Percentiles rank a stretch among this genome's conserved stretches.
phyloP scores from a whole-genome alignment of 2,329 filamentous ascomycete species.

The Cladophialophora carrionii region DNA sequence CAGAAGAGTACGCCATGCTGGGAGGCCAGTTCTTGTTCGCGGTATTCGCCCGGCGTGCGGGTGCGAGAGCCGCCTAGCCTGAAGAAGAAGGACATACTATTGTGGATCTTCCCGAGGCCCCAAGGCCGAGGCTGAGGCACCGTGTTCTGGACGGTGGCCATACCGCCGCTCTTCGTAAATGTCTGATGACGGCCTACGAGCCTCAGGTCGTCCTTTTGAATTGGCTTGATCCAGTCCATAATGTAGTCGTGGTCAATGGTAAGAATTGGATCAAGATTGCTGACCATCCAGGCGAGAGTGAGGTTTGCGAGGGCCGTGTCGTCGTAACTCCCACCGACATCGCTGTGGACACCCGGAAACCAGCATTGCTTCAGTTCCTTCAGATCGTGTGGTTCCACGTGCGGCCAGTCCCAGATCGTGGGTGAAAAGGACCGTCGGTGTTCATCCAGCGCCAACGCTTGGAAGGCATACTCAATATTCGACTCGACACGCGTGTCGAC shows the following conservation, averaged over 20 bases:
- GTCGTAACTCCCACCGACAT: constrained; percentile 53
- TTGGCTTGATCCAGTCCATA: constrained; percentile 27
- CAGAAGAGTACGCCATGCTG: constrained; percentile 34
- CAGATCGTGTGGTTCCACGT: constrained; percentile 38
- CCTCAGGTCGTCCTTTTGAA: constrained; percentile 17
- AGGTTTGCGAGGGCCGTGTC: constrained; percentile 56
- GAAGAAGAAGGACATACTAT: constrained; percentile 37
- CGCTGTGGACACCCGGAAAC: constrained; percentile 55
- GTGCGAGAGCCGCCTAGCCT: constrained; percentile 33
- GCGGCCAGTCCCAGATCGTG: constrained; percentile 42
- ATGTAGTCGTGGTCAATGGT: constrained; percentile 38
- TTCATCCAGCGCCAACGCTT: constrained; percentile 44
- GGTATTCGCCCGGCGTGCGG: constrained; percentile 38
- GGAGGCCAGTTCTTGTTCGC: constrained; percentile 29
- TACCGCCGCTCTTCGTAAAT: constrained; percentile 19
- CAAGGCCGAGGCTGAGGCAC: constrained; percentile 29
- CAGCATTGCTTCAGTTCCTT: constrained; percentile 50
- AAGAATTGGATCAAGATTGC: constrained; percentile 43
- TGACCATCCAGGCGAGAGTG: constrained; percentile 57
- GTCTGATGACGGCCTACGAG: constrained; percentile 14
- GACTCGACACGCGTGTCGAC: constrained; percentile 42
- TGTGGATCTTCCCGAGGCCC: constrained; percentile 39
- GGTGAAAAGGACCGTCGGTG: constrained; percentile 42
- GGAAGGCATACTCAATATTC: constrained; percentile 43
- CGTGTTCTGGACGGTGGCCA: constrained; percentile 26